phyloP scores from a whole-genome alignment of 2,329 filamentous ascomycete species.

The Pestalotiopsis sp. region DNA sequence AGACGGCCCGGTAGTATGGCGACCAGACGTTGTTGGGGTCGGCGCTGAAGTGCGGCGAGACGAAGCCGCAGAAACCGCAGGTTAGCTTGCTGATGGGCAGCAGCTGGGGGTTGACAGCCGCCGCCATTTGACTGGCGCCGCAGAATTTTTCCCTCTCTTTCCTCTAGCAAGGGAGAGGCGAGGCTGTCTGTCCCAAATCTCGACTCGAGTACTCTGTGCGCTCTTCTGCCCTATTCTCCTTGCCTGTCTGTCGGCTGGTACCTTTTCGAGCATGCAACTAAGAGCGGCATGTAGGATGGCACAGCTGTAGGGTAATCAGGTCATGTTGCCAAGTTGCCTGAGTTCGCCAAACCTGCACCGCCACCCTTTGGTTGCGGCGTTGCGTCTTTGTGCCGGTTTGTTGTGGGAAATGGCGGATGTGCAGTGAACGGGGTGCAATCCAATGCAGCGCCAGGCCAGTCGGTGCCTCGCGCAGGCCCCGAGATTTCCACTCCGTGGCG shows the following conservation, averaged over 20 bases:
- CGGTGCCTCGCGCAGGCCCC: too few relatives aligned
- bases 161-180: neutral
- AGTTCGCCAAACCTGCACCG: neutral
- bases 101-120: neutral
- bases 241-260: neutral
- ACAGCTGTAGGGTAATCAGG: neutral
- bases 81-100: conserved; percentile 15
- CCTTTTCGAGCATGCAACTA: neutral
- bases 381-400: neutral
- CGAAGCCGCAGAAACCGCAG: conserved; percentile 26
- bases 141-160: neutral
- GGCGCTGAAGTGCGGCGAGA: conserved; percentile 16
- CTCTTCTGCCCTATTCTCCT: neutral
- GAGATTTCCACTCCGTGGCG: too few relatives aligned
- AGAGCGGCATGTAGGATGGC: neutral
- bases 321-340: neutral
- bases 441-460: too few relatives aligned
- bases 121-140: neutral
- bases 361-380: neutral
- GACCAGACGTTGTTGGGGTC: conserved; percentile 19
- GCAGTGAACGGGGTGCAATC: too few relatives aligned
- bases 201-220: neutral
- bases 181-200: neutral
- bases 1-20: conserved; percentile 25
- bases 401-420: neutral